Evolutionary conservation across 805 yeast species (phyloP), one percentile per base, ranked within the genome.

Genomic region (Candida pini): DNA sequence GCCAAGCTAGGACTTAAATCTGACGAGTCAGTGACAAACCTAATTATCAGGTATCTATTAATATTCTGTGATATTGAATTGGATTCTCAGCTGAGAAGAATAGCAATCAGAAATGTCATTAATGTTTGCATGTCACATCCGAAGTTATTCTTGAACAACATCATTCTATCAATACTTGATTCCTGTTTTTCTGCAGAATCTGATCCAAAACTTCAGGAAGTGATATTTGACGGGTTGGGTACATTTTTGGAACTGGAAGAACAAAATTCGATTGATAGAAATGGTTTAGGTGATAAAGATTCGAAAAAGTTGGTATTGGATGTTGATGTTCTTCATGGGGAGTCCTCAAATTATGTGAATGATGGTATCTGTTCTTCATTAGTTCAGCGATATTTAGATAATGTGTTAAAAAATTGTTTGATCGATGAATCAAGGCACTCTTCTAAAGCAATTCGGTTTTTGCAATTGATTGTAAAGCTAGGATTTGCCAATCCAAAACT

Each of bases 401-500:
- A 58, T 3, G 66, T 81, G 5, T 56, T 83, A 17, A 56, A 61
- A 3, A 53, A 76, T 13, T 74, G 86, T 35, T 41, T 76, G 0
- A 45, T 52, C 4, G 68, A 68, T 23, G 70, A 73, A 20, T 40
- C 39, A 0, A 68, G 64, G 3, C 58, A 57, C 30, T 72, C 85
- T 1, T 55, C 62, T 19, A 53, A 67, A 2, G 78, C 86, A 0
- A 66, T 79, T 3, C 62, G 66, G 21, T 75, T 78, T 40, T 49
- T 85, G 28, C 74, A 69, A 35, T 54, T 73, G 28, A 72, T 81
- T 17, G 68, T 81, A 8, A 66, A 66, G 19, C 65, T 76, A 35
- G 95, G 95, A 0, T 81, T 74, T 55, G 81, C 82, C 0, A 84
- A 81, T 49, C 96, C 96, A 1, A 70, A 82, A 36, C 48, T 71